Conservation (phyloP, 495 filamentous ascomycete genomes). For the Neurospora sp. region DNA sequence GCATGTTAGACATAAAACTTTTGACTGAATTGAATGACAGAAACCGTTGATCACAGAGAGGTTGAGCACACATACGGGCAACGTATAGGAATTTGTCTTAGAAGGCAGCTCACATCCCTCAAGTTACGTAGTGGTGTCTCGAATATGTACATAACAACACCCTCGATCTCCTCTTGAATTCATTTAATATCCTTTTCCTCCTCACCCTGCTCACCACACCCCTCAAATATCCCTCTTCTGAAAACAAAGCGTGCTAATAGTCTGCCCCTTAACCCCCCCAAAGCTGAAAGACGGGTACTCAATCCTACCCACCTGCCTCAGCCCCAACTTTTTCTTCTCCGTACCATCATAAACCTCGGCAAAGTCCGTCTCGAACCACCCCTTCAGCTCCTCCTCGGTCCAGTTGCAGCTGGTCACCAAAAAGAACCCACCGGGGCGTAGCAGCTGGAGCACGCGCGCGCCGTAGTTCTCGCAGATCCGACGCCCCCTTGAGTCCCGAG, state of each 20-base stretch:
- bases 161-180: no score
- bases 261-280: conserved; percentile 76
- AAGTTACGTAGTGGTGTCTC: no score
- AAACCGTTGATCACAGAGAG: no score
- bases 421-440: conserved; percentile 61
- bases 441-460: conserved; percentile 48
- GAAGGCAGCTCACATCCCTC: no score
- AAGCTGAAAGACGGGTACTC: conserved; percentile 79
- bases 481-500: conserved; percentile 40
- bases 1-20: no score
- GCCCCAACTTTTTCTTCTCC: conserved; percentile 2
- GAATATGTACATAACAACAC: no score
- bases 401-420: conserved; percentile 95
- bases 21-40: no score
- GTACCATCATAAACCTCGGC: conserved; percentile 3
- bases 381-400: conserved; percentile 77
- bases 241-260: conserved; percentile 76
- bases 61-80: no score
- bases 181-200: no score
- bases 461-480: conserved; percentile 66
- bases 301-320: conserved; percentile 49
- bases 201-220: no score
- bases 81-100: no score
- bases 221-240: conserved; percentile 21
- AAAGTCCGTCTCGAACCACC: conserved; percentile 52